phyloP scores from a whole-genome alignment of 805 yeast genomes.

The Monosporozyma aquatica region DNA sequence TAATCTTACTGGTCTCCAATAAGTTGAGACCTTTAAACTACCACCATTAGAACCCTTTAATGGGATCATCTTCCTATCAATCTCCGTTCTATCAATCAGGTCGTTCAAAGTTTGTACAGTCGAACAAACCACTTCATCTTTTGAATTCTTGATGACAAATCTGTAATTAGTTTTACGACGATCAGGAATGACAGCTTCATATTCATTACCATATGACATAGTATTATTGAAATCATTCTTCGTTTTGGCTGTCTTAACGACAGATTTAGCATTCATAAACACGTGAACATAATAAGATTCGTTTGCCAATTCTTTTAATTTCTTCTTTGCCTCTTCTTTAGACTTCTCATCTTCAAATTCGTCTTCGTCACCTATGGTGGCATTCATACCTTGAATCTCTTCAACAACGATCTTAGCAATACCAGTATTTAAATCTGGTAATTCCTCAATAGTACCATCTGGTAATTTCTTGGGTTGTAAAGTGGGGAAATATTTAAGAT shows the following conservation, averaged over 20 bases:
- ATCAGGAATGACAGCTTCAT: constrained; percentile 63
- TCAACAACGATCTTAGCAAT: constrained; percentile 53
- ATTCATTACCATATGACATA: constrained; percentile 56
- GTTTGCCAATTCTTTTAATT: constrained; percentile 37
- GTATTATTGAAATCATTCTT: constrained; percentile 50
- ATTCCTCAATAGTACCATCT: constrained; percentile 76
- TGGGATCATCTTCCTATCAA: constrained; percentile 71
- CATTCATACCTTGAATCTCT: constrained; percentile 26
- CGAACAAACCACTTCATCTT: constrained; percentile 49
- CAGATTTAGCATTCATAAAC: constrained; percentile 50
- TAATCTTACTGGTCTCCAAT: constrained; percentile 82
- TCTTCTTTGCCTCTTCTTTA: neutral
- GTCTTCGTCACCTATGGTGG: neutral
- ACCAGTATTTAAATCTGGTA: constrained; percentile 93
- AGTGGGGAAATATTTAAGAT: constrained; percentile 69
- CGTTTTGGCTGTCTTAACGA: constrained; percentile 42
- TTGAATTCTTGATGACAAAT: constrained; percentile 55
- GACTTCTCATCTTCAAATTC: neutral
- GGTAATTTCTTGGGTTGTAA: constrained; percentile 47
- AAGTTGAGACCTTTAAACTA: constrained; percentile 49
- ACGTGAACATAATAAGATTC: constrained; percentile 64
- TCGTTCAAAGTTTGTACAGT: constrained; percentile 51
- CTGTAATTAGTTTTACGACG: constrained; percentile 63
- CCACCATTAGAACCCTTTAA: constrained; percentile 64
- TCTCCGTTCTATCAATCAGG: constrained; percentile 67